Base-by-base conservation (phyloP, 2,329 filamentous ascomycete species). In the Hypoxylon sp. region DNA sequence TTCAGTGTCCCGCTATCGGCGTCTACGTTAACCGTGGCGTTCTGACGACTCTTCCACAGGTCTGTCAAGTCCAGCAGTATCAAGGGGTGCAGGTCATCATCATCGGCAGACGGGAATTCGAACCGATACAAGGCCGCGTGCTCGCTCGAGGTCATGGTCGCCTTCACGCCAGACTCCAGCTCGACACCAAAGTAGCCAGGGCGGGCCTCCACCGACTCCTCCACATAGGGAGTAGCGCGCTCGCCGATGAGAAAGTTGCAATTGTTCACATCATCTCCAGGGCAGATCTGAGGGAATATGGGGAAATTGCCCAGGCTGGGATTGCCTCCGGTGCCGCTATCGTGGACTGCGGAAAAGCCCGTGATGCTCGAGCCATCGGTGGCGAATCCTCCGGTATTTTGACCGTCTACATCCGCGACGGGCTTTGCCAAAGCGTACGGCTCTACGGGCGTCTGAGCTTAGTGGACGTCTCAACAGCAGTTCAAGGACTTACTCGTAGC, bases 71-170 rank as follows among this genome's bases (percentile, higher is more conserved):
- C 86, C 1, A 86, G 75, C 4, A 88, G 69, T 11, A 88, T 77
- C 6, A 88, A 71, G 0, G 86, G 85, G 18, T 75, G 72, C 20
- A 60, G 57, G 4, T 40, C 42, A 13, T 65, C 37, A 17, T 48
- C 42, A 13, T 65, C 37, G 17, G 48, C 45, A 52, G 54, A 56
- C 18, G 84, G 81, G 58, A 87, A 88, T 0, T 77, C 81, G 61
- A 88, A 86, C 3, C 79, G 77, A 67, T 87, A 88, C n/a, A 89
- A 68, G 2, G 85, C 83, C 1, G 85, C 84, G 54, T 81, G 83
- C 38, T 87, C 83, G 1, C 84, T 81, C 3, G 81, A 79, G 0
- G 86, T 86, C 80, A 86, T 86, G 56, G 87, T 81, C 0, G 82
- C 80, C 23, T 76, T 76, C 29, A 88, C 77, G 0, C 80, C 79